phyloP scores from a whole-genome alignment of 352 stramenopile species.

The Phytophthora tubulina region DNA sequence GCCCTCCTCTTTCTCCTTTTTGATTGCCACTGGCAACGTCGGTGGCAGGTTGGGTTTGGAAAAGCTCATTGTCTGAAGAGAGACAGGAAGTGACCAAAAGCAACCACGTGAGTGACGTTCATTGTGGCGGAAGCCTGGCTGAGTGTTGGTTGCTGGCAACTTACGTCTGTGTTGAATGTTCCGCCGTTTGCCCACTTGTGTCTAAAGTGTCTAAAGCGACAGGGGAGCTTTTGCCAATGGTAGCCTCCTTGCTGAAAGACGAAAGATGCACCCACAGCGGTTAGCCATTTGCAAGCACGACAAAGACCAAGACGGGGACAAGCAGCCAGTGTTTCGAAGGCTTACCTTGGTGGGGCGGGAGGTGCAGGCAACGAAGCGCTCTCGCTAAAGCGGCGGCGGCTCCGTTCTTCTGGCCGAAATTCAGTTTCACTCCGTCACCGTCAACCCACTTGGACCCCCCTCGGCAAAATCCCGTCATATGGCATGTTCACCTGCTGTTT shows the following conservation, averaged over 20 bases:
- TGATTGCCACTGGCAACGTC: constrained; percentile 76
- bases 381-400: neutral
- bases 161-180: constrained; percentile 11
- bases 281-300: constrained; percentile 3
- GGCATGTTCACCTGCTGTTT: constrained; percentile 16
- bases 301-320: neutral
- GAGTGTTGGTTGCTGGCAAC: constrained; percentile 4
- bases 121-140: neutral
- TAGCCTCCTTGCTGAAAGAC: constrained; percentile 7
- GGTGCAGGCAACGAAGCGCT: constrained; percentile 11
- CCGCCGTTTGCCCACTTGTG: neutral
- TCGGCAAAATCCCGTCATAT: constrained; percentile 2
- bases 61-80: constrained; percentile 45
- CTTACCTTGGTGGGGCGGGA: constrained; percentile 1
- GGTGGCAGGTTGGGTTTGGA: constrained; percentile 67
- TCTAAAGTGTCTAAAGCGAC: constrained; percentile 36
- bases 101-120: neutral
- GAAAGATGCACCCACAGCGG: neutral
- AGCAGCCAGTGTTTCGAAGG: neutral
- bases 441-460: constrained; percentile 38
- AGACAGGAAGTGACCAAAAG: constrained; percentile 12
- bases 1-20: constrained; percentile 61
- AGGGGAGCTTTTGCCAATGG: constrained; percentile 24
- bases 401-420: constrained; percentile 39
- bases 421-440: constrained; percentile 38